Base-by-base conservation (phyloP, 345 rosid species). In the Laguncularia racemosa region DNA sequence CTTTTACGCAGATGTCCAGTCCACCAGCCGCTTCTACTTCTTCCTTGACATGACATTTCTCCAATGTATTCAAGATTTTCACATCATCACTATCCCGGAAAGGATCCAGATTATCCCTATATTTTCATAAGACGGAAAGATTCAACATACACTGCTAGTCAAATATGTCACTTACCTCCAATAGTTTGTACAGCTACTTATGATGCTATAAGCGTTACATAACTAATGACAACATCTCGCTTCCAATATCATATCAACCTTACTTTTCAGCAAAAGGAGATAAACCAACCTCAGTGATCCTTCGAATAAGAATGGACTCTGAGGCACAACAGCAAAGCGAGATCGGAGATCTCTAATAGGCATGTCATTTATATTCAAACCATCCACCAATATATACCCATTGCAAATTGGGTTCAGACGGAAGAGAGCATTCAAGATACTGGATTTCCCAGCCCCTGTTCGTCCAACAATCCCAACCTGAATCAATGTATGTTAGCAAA, bases 401-500 rank as follows among this genome's bases (percentile, higher is more conserved):
- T 69, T 55, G 45, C 81, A 75, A 63, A 88, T 67, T 33, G 86
- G 84, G 52, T 74, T 67, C 11, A 91, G 96, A 70, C 86, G 82
- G 73, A 91, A 84, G 59, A 91, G 88, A 26, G 89, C 90, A 75
- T 86, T 91, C 82, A 91, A 73, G 68, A 91, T 52, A 43, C 95
- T 88, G 23, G 98, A 88, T 66, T 91, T 91, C 57, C 98, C 98
- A 6, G 95, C 95, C 65, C 98, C 96, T 14, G 98, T 91, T 81
- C 98, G 84, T 68, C 95, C 95, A 46, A 91, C 79, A 38, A 91
- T 78, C 68, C 93, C 98, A 60, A 86, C 96, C 98, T 88, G 69
- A 56, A 65, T 52, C 13, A 59, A 56, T 18, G 52, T 20, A 50
- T 33, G 11, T 33, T 48, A 53, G 26, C 47, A 55, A 16, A 54